Conservation (phyloP, 2,329 filamentous ascomycete species). For the Drechslerella stenobrocha region DNA sequence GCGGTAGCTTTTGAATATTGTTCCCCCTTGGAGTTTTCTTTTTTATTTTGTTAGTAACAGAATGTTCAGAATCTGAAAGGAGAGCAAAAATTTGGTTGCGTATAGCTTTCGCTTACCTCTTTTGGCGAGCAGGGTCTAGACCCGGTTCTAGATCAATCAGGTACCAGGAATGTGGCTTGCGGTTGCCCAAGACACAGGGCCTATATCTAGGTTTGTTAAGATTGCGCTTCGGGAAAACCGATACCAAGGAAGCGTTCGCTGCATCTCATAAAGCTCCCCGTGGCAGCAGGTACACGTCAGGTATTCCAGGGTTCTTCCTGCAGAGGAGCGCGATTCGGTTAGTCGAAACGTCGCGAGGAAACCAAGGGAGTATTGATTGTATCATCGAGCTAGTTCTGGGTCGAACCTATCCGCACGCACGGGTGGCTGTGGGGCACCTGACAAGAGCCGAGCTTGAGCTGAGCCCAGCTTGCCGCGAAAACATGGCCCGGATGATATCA, state of each 20-base stretch:
- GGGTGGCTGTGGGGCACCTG: slow-evolving; percentile 2
- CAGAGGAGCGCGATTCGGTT: slow-evolving; percentile 21
- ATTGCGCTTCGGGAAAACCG: slow-evolving; percentile 26
- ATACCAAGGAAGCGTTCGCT: slow-evolving; percentile 14
- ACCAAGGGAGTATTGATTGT: neutral
- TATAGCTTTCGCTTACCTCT: neutral
- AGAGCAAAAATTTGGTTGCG: neutral
- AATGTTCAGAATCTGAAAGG: too few relatives aligned
- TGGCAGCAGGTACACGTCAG: slow-evolving; percentile 17
- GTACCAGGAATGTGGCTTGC: slow-evolving; percentile 45
- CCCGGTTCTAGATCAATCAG: slow-evolving; percentile 13
- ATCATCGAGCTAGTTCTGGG: slow-evolving; percentile 5
- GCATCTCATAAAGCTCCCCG: slow-evolving; percentile 1
- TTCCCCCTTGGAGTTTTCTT: too few relatives aligned
- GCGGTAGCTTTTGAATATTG: too few relatives aligned
- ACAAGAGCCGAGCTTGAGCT: slow-evolving; percentile 7
- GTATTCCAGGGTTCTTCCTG: slow-evolving; percentile 23
- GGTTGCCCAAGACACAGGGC: slow-evolving; percentile 18
- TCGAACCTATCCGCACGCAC: slow-evolving; percentile 14
- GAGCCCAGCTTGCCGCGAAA: too few relatives aligned
- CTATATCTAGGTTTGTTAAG: slow-evolving; percentile 13
- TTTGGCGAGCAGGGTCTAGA: slow-evolving; percentile 25
- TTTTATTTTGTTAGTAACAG: too few relatives aligned
- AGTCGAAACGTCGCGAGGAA: neutral
- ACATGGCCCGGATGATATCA: too few relatives aligned